Evolutionary conservation across 169 alveolate genomes (phyloP).

Genomic region (Cyclospora cayetanensis): DNA sequence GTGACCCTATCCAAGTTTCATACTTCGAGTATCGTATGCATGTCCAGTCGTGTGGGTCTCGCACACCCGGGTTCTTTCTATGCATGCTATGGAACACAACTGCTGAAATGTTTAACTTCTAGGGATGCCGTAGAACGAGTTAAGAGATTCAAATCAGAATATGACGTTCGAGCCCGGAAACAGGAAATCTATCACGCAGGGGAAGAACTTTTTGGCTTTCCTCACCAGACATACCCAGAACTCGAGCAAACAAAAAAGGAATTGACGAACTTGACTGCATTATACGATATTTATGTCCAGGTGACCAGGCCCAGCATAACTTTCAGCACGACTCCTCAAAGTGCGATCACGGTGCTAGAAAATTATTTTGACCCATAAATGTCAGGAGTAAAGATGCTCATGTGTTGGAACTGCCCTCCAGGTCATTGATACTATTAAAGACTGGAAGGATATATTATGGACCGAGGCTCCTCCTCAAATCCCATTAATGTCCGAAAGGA

Average conservation of each 20-base stretch:
- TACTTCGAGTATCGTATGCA: not conserved
- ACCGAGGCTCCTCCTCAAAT: slow-evolving; percentile 90
- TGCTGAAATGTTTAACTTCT: no score
- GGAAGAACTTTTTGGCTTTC: slow-evolving; percentile 94
- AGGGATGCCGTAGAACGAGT: slow-evolving; percentile 90
- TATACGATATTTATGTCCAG: slow-evolving; percentile 91
- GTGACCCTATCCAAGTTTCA: not conserved
- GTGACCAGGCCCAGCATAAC: not conserved
- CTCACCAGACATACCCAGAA: slow-evolving; percentile 93
- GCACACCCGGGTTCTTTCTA: not conserved
- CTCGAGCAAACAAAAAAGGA: slow-evolving; percentile 94
- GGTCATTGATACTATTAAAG: slow-evolving; percentile 91
- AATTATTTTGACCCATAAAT: not conserved
- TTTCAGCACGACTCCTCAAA: not conserved
- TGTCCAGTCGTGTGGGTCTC: not conserved
- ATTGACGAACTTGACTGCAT: slow-evolving; percentile 91
- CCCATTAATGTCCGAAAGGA: slow-evolving; percentile 86
- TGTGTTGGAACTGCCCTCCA: slow-evolving; percentile 70
- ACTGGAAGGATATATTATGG: slow-evolving; percentile 94
- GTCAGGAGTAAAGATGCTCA: not conserved
- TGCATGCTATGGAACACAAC: slow-evolving; percentile 75
- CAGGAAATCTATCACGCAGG: slow-evolving; percentile 93
- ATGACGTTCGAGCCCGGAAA: slow-evolving; percentile 81
- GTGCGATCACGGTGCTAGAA: no score
- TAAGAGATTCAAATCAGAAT: slow-evolving; percentile 86